Percentiles rank a stretch among this genome's conserved stretches.
Evolutionary conservation across 2,329 filamentous ascomycete species (phyloP).

Genomic region (Fusarium nelsonii): DNA sequence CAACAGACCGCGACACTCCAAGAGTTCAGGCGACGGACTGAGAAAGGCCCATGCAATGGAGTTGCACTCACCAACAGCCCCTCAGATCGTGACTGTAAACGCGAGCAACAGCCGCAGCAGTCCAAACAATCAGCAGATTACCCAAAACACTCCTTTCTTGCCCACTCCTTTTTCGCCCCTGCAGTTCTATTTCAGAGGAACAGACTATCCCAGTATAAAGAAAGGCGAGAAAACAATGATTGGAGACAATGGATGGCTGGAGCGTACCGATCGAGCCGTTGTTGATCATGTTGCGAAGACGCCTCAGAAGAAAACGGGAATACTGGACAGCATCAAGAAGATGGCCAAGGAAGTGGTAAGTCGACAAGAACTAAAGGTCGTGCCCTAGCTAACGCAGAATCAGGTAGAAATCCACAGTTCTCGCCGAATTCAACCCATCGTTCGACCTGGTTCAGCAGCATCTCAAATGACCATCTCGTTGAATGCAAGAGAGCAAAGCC

Average conservation of each 20-base stretch:
- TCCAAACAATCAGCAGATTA: conserved; percentile 10
- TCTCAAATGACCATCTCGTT: conserved; percentile 63
- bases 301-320: conserved; percentile 55
- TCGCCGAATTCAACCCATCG: conserved; percentile 50
- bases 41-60: conserved; percentile 28
- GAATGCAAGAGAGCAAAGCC: conserved; percentile 67
- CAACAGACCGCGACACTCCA: conserved; percentile 47
- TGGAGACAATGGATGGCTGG: conserved; percentile 69
- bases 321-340: conserved; percentile 63
- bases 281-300: conserved; percentile 45
- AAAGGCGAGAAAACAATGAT: conserved; percentile 65
- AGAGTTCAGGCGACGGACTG: conserved; percentile 48
- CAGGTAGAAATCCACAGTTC: conserved; percentile 55
- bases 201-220: conserved; percentile 55
- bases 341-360: conserved; percentile 68
- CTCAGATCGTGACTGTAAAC: conserved; percentile 27
- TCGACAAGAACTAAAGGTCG: background rate
- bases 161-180: conserved; percentile 56
- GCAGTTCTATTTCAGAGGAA: conserved; percentile 57
- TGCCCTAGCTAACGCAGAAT: conserved; percentile 22
- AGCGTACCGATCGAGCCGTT: conserved; percentile 54
- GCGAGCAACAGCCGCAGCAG: conserved; percentile 9
- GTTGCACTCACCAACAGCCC: conserved; percentile 27
- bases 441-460: conserved; percentile 47
- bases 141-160: conserved; percentile 31